phyloP scores from a whole-genome alignment of 2,329 filamentous ascomycete species.

The Arthrocladium fulminans region DNA sequence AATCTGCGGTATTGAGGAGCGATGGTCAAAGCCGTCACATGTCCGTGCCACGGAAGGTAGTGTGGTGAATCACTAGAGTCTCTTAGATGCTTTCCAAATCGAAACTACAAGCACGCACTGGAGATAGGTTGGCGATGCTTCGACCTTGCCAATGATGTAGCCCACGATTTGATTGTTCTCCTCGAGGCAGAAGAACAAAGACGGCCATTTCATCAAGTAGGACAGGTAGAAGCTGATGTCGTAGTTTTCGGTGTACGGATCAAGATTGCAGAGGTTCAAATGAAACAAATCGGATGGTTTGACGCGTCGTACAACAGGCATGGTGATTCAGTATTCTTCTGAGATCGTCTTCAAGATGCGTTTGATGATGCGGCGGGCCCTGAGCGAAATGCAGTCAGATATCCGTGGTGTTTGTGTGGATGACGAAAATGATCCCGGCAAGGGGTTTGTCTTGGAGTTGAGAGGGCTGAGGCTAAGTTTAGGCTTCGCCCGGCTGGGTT shows the following conservation, averaged over 20 bases:
- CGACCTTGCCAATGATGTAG: constrained; percentile 97
- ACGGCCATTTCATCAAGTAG: constrained; percentile 92
- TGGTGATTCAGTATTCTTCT: constrained; percentile 30
- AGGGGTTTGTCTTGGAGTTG: too few relatives aligned
- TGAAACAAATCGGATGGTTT: constrained; percentile 73
- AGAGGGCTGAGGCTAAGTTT: too few relatives aligned
- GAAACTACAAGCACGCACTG: constrained; percentile 37
- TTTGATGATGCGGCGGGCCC: too few relatives aligned
- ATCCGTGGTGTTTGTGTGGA: too few relatives aligned
- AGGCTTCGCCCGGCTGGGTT: too few relatives aligned
- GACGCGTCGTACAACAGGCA: constrained; percentile 83
- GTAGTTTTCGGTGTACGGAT: constrained; percentile 96
- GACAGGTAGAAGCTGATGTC: constrained; percentile 91
- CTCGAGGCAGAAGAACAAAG: constrained; percentile 86
- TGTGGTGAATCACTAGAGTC: constrained; percentile 52
- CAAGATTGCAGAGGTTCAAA: constrained; percentile 90
- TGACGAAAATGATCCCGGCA: too few relatives aligned
- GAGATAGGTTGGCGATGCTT: constrained; percentile 57
- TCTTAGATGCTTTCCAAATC: neutral
- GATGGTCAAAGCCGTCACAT: constrained; percentile 92
- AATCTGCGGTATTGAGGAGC: constrained; percentile 76
- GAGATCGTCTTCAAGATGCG: neutral
- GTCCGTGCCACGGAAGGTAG: constrained; percentile 98
- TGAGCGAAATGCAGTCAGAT: too few relatives aligned
- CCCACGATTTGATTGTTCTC: constrained; percentile 85